A percentile compares a stretch with the other conserved stretches of the same genome.
These are phyloP conservation scores for Starmerella scarabaei DNA, from an alignment of 805 yeast species.

Conservation along the genomic window DNA sequence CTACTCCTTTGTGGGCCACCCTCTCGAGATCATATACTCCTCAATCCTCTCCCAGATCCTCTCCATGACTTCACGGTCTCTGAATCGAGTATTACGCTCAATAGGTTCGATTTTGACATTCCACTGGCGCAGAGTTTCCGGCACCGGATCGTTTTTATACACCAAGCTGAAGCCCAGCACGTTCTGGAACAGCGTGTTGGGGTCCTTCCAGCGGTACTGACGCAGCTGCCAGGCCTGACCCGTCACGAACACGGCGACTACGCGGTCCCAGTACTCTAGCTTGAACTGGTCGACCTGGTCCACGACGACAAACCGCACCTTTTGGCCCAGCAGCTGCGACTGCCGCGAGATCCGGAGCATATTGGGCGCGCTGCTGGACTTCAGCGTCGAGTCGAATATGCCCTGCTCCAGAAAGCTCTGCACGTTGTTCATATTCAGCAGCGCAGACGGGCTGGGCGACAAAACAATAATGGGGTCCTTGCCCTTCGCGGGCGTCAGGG, in stretches of 20 bases:
- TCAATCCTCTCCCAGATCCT: constrained; percentile 78
- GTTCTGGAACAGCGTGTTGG: constrained; percentile 66
- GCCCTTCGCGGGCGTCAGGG: constrained; percentile 20
- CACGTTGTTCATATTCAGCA: constrained; percentile 51
- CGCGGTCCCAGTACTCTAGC: constrained; percentile 97
- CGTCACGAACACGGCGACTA: constrained; percentile 87
- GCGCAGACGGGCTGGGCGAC: constrained; percentile 68
- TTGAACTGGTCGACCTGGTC: constrained; percentile 80
- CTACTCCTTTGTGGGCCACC: constrained; percentile 30
- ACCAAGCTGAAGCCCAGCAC: constrained; percentile 71
- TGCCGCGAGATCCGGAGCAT: constrained; percentile 42
- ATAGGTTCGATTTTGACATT: constrained; percentile 67
- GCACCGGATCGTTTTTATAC: constrained; percentile 67
- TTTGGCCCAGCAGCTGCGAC: constrained; percentile 42
- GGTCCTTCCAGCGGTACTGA: constrained; percentile 69
- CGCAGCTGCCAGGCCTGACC: constrained; percentile 97
- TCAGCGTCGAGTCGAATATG: constrained; percentile 39
- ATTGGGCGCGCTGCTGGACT: constrained; percentile 26
- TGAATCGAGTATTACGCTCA: constrained; percentile 73
- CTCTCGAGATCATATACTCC: constrained; percentile 52
- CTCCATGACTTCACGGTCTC: constrained; percentile 77
- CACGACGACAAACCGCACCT: constrained; percentile 61
- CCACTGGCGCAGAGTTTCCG: constrained; percentile 70
- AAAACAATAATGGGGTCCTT: constrained; percentile 59
- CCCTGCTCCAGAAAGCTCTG: constrained; percentile 66